These are phyloP conservation scores for Claviceps sorghi DNA, from an alignment of 2,329 filamentous ascomycete species.

Conservation along the genomic window DNA sequence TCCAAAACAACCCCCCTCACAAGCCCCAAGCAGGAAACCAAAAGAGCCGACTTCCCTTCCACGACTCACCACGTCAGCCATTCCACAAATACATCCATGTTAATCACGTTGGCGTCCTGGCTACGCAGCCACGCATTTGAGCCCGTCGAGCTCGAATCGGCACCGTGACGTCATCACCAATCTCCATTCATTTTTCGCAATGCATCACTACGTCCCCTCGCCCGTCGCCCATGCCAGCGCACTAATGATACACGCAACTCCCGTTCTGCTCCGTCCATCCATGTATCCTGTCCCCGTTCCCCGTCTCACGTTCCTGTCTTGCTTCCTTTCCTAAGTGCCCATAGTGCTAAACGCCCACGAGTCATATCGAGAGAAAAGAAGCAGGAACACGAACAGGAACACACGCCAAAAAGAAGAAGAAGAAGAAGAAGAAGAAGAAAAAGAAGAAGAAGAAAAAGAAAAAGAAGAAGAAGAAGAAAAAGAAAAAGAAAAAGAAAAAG, in stretches of 20 bases:
- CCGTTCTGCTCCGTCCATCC: not conserved
- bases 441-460: not conserved
- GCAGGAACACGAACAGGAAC: not conserved
- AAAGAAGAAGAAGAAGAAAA: not conserved
- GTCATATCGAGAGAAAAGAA: not conserved
- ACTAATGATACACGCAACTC: conserved; percentile 2
- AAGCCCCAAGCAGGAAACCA: no score
- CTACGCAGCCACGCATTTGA: not conserved
- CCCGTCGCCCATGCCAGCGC: not conserved
- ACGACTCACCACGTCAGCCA: no score
- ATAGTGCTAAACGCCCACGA: not conserved
- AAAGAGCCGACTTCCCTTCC: no score
- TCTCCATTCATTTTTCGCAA: not conserved
- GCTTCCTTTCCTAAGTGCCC: conserved; percentile 2
- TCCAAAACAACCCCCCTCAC: no score
- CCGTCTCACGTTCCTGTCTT: not conserved
- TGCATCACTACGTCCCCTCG: not conserved
- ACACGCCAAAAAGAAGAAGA: not conserved
- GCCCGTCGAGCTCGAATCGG: not conserved
- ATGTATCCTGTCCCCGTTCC: not conserved
- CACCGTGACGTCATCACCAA: not conserved
- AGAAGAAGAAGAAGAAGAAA: not conserved
- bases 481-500: not conserved
- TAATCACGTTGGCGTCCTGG: no score
- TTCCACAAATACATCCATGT: no score